These are phyloP conservation scores for Myxozyma melibiosi DNA, from an alignment of 805 yeast species.

Conservation along the genomic window DNA sequence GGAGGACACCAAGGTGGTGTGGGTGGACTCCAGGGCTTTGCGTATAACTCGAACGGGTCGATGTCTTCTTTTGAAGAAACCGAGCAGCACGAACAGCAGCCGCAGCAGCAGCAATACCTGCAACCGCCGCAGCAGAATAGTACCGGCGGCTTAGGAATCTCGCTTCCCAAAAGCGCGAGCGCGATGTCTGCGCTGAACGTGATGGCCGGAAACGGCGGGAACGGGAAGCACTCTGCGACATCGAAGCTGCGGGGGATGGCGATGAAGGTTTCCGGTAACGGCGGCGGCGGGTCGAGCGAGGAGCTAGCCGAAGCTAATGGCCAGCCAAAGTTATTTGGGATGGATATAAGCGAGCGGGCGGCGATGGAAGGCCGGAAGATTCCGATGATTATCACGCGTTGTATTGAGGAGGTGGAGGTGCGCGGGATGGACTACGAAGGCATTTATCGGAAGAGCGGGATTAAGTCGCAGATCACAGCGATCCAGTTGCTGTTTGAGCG, in stretches of 20 bases:
- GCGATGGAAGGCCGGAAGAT: slow-evolving; percentile 60
- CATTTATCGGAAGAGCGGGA: slow-evolving; percentile 86
- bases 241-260: slow-evolving; percentile 22
- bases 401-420: slow-evolving; percentile 74
- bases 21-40: slow-evolving; percentile 6
- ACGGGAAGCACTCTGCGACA: slow-evolving; percentile 8
- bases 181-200: slow-evolving; percentile 35
- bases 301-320: background rate
- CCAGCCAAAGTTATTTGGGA: slow-evolving; percentile 37
- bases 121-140: background rate
- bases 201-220: slow-evolving; percentile 15
- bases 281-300: background rate
- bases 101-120: background rate
- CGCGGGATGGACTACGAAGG: slow-evolving; percentile 83
- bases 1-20: background rate
- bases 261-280: background rate
- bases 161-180: slow-evolving; percentile 29
- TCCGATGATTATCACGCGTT: slow-evolving; percentile 72
- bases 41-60: background rate
- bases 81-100: background rate
- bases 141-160: slow-evolving; percentile 14
- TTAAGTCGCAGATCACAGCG: slow-evolving; percentile 63
- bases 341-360: slow-evolving; percentile 66
- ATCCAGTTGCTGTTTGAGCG: slow-evolving; percentile 46
- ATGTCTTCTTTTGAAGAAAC: background rate